Evolutionary conservation across 2,329 filamentous ascomycete species (phyloP), one percentile per base, ranked within the genome.

Genomic region (Paradendryphiella salina): DNA sequence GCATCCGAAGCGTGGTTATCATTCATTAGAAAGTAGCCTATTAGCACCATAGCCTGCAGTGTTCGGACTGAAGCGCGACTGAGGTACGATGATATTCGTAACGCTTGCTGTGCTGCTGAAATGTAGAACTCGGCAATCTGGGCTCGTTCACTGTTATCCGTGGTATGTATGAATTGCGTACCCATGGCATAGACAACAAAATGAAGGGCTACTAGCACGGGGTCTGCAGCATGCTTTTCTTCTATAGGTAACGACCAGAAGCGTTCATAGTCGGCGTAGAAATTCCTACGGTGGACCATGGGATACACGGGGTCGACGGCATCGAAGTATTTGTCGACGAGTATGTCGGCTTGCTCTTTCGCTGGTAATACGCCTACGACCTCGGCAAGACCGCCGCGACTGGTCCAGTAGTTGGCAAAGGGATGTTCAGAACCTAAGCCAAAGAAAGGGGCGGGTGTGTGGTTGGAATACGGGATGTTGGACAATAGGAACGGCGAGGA

Each of bases 381-480:
- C 72, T 93, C 89, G 7, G 83, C 79, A 14, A 93, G 75, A 0
- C 88, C 88, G 39, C 89, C 88, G 54, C 86, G 82, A 64, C 86
- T 89, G 2, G 88, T 92, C 89, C 89, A 93, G 72, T 92, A 92
- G 67, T 92, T 92, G 64, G 87, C 85, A 67, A 91, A 91, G 0
- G 87, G 88, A 66, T 90, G 87, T 66, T 90, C 86, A 0, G 86
- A 85, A 11, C 87, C 88, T 56, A 90, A 85, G n/a, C 88, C 88
- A 66, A 92, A 92, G 47, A 91, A 86, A 58, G 89, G 90, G 47
- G 86, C 89, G 1, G 86, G 85, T 5, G 85, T 85, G 8, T 86
- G 83, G 34, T 83, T 79, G 0, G 87, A 87, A 66, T 87, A 88
- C 0, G 88, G 86, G 2, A 90, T 81, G 64, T 89, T 85, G 42